Conservation (phyloP, 208 protist species). For the Acanthamoeba polyphaga region DNA sequence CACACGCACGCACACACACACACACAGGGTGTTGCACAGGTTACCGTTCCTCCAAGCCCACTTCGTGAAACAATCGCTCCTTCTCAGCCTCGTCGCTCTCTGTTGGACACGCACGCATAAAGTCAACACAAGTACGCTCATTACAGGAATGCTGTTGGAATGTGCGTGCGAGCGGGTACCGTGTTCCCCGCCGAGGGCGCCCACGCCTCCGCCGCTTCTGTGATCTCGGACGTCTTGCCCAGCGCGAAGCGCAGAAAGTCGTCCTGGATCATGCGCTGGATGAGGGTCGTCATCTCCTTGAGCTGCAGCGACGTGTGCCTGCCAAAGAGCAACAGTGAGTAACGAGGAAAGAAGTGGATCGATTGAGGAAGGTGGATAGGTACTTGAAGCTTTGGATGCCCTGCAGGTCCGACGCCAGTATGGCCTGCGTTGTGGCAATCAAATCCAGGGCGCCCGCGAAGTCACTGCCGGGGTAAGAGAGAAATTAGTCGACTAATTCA, state of each 20-base stretch:
- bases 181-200: not conserved
- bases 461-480: not conserved
- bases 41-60: conserved; percentile 52
- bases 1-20: not conserved
- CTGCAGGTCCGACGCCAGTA: conserved; percentile 58
- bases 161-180: not conserved
- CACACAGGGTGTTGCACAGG: not conserved
- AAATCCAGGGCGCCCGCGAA: conserved; percentile 76
- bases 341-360: not conserved
- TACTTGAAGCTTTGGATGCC: conserved; percentile 78
- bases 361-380: not conserved
- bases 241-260: conserved; percentile 69
- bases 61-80: conserved; percentile 35
- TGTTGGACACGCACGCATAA: not conserved
- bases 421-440: conserved; percentile 73
- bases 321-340: not conserved
- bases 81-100: not conserved
- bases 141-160: no score
- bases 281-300: conserved; percentile 73
- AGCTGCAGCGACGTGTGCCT: conserved; percentile 73
- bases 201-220: not conserved
- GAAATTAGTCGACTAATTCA: not conserved
- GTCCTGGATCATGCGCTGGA: conserved; percentile 76
- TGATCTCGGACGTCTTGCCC: conserved; percentile 15
- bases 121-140: no score